Evolutionary conservation across 2,329 filamentous ascomycete species (phyloP), one percentile per base, ranked within the genome.

Genomic region (Fusarium tricinctum): DNA sequence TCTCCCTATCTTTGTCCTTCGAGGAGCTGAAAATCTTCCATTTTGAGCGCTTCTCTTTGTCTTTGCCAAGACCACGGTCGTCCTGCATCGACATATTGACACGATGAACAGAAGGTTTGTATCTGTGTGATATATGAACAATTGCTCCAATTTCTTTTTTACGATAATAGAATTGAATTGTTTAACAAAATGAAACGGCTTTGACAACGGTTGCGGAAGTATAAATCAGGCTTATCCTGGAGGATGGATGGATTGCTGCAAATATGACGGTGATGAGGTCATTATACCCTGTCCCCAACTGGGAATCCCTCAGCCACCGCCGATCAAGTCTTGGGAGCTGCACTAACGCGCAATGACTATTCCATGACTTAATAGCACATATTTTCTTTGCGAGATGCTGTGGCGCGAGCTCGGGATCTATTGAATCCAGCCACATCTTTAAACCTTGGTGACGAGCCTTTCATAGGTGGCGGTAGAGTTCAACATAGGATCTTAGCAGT

Each of bases 21-120:
- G 64, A 69, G 8, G 70, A 73, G 6, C 63, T 39, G n/a, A 73
- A 73, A 30, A 73, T 39, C 48, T 73, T 73, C 71, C 71, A 73
- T 30, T 68, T 73, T 19, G 69, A 72, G 6, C 62, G 69, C 43
- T 71, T 73, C 55, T 73, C 71, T 39, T 67, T 73, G 33, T 73
- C 71, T 26, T 59, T 61, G 43, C 40, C 26, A 26, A 22, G 26
- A 10, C 47, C 20, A 6, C 59, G 46, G 6, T 69, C 60, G 19
- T 72, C 69, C 1, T 61, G 54, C 28, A 67, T 26, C 5, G 56
- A 56, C 52, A 52, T 68, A n/a, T 8, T 66, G 8, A 30, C 15
- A 20, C 12, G 3, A 15, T 8, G 15, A 42, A 13, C 20, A 46
- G 15, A 15, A 32, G 12, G 5, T 13, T 32, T 12, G 30, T 32